Conservation (phyloP, 2,329 filamentous ascomycete species). For the Nannizzia gypsea region DNA sequence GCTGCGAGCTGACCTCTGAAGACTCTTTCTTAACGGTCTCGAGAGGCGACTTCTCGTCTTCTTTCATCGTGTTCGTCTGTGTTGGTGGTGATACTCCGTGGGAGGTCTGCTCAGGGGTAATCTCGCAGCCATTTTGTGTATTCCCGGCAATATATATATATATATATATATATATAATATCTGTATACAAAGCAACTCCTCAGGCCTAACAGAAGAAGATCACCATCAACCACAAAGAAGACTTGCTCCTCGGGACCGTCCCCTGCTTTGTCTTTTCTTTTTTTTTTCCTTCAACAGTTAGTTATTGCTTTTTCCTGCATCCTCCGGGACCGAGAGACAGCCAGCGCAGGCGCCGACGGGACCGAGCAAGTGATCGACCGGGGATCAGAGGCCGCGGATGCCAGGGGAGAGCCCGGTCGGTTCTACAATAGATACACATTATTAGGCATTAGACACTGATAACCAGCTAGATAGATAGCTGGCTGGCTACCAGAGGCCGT, state of each 20-base stretch:
- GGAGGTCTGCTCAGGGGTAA: neutral
- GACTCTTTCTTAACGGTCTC: neutral
- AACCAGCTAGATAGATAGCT: neutral
- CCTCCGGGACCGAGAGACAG: neutral
- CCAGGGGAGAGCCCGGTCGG: too few species aligned
- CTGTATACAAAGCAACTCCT: too few species aligned
- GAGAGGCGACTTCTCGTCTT: neutral
- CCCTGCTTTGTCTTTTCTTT: neutral
- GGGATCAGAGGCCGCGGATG: too few species aligned
- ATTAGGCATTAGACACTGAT: too few species aligned
- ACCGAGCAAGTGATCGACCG: too few species aligned
- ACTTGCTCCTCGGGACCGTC: neutral
- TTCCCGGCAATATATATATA: neutral
- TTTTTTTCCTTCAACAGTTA: too few species aligned
- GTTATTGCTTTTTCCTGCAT: neutral
- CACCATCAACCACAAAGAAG: neutral
- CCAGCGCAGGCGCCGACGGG: too few species aligned
- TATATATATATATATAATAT: too few species aligned
- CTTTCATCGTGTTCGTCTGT: neutral
- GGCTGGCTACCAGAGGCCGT: neutral
- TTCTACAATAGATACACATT: too few species aligned
- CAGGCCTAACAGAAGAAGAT: too few species aligned
- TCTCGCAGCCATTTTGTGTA: neutral
- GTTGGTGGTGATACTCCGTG: neutral
- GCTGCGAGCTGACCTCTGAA: neutral